phyloP scores from a whole-genome alignment of 495 filamentous ascomycete genomes.

The Penicillium malachiteum region DNA sequence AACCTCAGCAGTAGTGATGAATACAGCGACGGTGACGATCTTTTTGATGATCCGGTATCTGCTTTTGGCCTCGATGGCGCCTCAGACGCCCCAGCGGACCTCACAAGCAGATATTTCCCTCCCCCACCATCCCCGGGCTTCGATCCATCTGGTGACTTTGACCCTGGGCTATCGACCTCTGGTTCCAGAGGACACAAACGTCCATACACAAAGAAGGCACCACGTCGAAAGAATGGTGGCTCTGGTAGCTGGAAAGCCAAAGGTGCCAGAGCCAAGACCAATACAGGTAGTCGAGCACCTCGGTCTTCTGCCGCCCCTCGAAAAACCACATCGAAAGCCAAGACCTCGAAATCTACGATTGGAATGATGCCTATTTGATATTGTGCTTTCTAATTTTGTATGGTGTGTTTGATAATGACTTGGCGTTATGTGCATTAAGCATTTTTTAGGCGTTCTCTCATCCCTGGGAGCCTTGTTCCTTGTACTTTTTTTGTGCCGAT shows the following conservation, averaged over 20 bases:
- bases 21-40: conserved; percentile 46
- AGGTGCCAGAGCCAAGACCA: conserved; percentile 24
- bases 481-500: not conserved
- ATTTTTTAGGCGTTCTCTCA: conserved; percentile 25
- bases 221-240: conserved; percentile 29
- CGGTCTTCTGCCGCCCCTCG: conserved; percentile 25
- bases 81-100: conserved; percentile 12
- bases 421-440: conserved; percentile 18
- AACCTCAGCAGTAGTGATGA: conserved; percentile 66
- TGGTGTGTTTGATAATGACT: conserved; percentile 20
- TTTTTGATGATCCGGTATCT: conserved; percentile 38
- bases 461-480: not conserved
- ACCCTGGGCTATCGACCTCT: conserved; percentile 19
- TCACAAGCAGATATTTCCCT: conserved; percentile 51
- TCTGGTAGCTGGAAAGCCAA: conserved; percentile 28
- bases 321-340: conserved; percentile 27
- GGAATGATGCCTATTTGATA: conserved; percentile 48
- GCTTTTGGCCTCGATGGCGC: conserved; percentile 32
- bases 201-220: conserved; percentile 24
- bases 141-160: conserved; percentile 24
- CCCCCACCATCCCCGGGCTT: conserved; percentile 24
- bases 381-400: conserved; percentile 7
- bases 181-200: conserved; percentile 30
- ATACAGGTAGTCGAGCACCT: conserved; percentile 22
- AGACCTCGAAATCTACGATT: conserved; percentile 37